Conservation (phyloP, 805 yeast genomes). For the Nakazawaea ernobii region DNA sequence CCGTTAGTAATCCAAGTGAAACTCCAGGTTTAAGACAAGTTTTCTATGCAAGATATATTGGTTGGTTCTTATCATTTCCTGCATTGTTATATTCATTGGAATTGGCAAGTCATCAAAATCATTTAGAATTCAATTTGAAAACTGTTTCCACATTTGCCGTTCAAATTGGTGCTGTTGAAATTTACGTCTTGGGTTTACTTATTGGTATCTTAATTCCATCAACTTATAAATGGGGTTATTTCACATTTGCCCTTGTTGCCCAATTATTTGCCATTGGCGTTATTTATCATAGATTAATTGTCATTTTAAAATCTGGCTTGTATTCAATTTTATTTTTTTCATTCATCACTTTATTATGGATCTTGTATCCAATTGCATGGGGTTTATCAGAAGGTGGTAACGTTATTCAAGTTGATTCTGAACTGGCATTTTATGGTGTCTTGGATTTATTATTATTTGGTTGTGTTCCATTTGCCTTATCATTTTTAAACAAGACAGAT, state of each 20-base stretch:
- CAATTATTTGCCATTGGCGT: conserved; percentile 32
- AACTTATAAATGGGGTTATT: conserved; percentile 67
- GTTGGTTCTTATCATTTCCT: conserved; percentile 55
- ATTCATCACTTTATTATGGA: conserved; percentile 33
- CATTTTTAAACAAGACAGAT: conserved; percentile 7
- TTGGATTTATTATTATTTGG: conserved; percentile 43
- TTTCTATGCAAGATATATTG: conserved; percentile 51
- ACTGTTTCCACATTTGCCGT: conserved; percentile 31
- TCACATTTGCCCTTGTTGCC: conserved; percentile 44
- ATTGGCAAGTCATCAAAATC: conserved; percentile 23
- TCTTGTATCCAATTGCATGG: conserved; percentile 46
- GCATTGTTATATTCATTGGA: conserved; percentile 29
- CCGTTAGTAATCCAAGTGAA: conserved; percentile 20
- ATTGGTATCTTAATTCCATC: conserved; percentile 51
- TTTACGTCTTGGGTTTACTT: conserved; percentile 47
- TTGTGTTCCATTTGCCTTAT: conserved; percentile 16
- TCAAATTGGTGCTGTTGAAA: conserved; percentile 38
- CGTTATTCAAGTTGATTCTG: conserved; percentile 52
- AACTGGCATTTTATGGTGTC: conserved; percentile 54
- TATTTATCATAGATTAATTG: conserved; percentile 8
- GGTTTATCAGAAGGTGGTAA: conserved; percentile 62
- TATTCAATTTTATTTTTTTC: conserved; percentile 10
- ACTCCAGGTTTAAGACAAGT: conserved; percentile 38
- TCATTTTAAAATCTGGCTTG: background rate
- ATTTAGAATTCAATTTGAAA: conserved; percentile 26